Evolutionary conservation across 2,329 filamentous ascomycete species (phyloP), one percentile per base, ranked within the genome.

Genomic region (Pyrenochaeta sp.): DNA sequence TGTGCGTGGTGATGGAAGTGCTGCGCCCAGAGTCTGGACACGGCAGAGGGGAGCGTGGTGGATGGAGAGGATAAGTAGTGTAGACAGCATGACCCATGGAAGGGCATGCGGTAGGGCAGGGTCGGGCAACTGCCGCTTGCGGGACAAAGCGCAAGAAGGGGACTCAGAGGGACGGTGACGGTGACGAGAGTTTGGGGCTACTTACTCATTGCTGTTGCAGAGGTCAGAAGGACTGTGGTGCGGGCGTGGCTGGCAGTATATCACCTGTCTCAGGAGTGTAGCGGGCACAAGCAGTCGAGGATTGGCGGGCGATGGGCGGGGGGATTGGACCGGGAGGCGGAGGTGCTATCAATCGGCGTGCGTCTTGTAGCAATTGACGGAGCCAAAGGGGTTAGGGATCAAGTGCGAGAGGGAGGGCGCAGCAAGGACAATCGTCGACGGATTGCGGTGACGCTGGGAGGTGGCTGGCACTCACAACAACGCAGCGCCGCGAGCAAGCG

Each of bases 191-290:
- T n/a, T n/a, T n/a, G n/a, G n/a, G n/a, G 29, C 28, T 39, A 58
- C 54, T 58, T 35, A 58, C 54, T 58, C 54, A 58, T 58, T 38
- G 48, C 44, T 48, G 35, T 46, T 14, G 11, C 27, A 26, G 32
- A 15, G 11, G 43, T 46, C 41, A 45, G 44, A 44, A 35, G 48
- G 18, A 14, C 42, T 41, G 18, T 32, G 15, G 11, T 20, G 42
- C 38, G 35, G 41, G 26, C 38, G 35, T 34, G 22, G 39, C 39
- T 44, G 46, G 38, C 43, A 48, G 46, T 40, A 43, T 48, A 45
- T 51, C 36, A 43, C 29, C 34, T 49, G 44, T 40, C 39, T 20
- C 22, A 13, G 21, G n/a, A n/a, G n/a, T n/a, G n/a, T n/a, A n/a
- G n/a, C n/a, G n/a, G n/a, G n/a, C 37, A 38, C 38, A 43, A 47